Conservation (phyloP, 192 early-diverging fungal genomes). For the Lobosporangium transversale region DNA sequence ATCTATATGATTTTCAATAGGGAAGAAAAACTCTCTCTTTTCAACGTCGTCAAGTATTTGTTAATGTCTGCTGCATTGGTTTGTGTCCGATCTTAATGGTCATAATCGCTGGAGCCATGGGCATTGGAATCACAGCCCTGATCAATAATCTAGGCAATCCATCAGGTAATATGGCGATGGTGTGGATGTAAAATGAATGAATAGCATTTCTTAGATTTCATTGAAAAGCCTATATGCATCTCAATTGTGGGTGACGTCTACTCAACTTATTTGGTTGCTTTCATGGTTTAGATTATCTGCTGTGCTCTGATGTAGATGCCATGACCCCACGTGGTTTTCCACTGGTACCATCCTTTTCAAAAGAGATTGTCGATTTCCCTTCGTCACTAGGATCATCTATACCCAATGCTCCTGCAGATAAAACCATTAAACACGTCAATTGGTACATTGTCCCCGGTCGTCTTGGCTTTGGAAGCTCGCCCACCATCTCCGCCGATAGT, state of each 20-base stretch:
- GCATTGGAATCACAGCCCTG: constrained; percentile 61
- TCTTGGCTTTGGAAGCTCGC: constrained; percentile 23
- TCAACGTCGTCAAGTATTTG: constrained; percentile 77
- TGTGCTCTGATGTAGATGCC: constrained; percentile 59
- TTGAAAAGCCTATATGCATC: too few relatives aligned
- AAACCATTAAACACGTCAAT: constrained; percentile 45
- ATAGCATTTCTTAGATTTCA: too few relatives aligned
- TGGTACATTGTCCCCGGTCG: constrained; percentile 48
- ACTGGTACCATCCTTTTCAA: constrained; percentile 21
- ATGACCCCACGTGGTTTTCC: constrained; percentile 48
- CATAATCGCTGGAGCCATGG: constrained; percentile 65
- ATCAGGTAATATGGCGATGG: constrained; percentile 61
- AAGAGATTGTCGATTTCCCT: constrained; percentile 49
- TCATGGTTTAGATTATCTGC: constrained; percentile 49
- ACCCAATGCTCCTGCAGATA: constrained; percentile 42
- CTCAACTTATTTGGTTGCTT: not conserved
- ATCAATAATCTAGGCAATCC: constrained; percentile 57
- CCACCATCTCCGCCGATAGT: constrained; percentile 42
- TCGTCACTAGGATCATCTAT: constrained; percentile 35
- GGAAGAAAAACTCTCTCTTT: constrained; percentile 72
- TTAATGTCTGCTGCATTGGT: constrained; percentile 75
- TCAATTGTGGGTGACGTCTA: too few relatives aligned
- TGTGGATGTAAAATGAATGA: too few relatives aligned
- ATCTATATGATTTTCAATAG: too few relatives aligned
- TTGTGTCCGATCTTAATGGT: constrained; percentile 79